Conservation (phyloP, 768 basidiomycete species). For the Pluteus cervinus region DNA sequence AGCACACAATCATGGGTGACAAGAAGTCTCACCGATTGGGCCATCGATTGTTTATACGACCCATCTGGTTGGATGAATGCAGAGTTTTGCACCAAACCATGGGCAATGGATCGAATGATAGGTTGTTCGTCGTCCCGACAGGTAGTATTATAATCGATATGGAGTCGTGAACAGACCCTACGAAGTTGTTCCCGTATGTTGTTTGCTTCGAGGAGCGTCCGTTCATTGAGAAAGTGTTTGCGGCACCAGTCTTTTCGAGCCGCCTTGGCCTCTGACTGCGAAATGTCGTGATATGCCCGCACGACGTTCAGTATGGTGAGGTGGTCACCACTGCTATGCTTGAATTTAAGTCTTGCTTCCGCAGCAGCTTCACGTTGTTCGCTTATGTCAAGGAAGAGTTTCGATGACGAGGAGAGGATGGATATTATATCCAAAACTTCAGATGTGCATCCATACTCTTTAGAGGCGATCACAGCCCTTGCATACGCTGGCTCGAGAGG, state of each 20-base stretch:
- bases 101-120: slow-evolving; percentile 64
- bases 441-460: slow-evolving; percentile 60
- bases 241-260: slow-evolving; percentile 59
- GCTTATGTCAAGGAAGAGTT: slow-evolving; percentile 72
- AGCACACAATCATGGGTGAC: not conserved
- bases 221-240: slow-evolving; percentile 76
- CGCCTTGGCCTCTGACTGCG: slow-evolving; percentile 27
- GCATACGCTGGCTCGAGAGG: slow-evolving; percentile 87
- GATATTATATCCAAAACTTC: slow-evolving; percentile 86
- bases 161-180: slow-evolving; percentile 51
- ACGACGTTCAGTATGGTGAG: slow-evolving; percentile 85
- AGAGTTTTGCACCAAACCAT: slow-evolving; percentile 76
- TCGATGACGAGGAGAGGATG: slow-evolving; percentile 73
- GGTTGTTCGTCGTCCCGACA: slow-evolving; percentile 62
- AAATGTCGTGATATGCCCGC: slow-evolving; percentile 72
- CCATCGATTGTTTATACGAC: slow-evolving; percentile 78
- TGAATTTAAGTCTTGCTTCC: slow-evolving; percentile 71
- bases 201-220: slow-evolving; percentile 70
- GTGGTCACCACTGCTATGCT: slow-evolving; percentile 86
- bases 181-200: slow-evolving; percentile 79
- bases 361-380: slow-evolving; percentile 70
- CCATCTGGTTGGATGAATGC: slow-evolving; percentile 85
- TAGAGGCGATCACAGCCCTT: slow-evolving; percentile 74
- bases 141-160: slow-evolving; percentile 53
- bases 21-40: slow-evolving; percentile 46